Conservation (phyloP, 805 yeast genomes). For the Blastobotrys attinorum region DNA sequence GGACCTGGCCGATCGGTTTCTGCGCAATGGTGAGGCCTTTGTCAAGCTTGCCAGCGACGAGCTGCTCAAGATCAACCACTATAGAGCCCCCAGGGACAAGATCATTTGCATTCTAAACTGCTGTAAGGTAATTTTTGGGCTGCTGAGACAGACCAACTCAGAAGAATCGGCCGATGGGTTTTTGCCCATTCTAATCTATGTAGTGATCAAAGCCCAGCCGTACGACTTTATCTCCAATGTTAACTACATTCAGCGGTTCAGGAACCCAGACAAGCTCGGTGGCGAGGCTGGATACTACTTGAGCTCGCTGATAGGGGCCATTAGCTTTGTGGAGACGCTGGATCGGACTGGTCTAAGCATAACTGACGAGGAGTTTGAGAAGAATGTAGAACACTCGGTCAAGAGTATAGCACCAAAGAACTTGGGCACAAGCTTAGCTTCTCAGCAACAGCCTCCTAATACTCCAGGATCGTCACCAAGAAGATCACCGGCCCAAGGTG, state of each 20-base stretch:
- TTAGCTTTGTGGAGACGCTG: constrained; percentile 64
- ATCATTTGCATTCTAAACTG: constrained; percentile 84
- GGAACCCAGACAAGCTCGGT: constrained; percentile 62
- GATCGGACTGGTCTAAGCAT: constrained; percentile 53
- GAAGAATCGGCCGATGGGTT: constrained; percentile 91
- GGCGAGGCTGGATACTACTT: constrained; percentile 92
- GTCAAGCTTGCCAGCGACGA: constrained; percentile 64
- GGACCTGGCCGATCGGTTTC: constrained; percentile 54
- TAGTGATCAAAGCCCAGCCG: constrained; percentile 63
- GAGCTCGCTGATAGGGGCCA: constrained; percentile 85
- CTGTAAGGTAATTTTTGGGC: constrained; percentile 86
- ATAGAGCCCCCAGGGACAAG: constrained; percentile 91
- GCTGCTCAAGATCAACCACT: constrained; percentile 67
- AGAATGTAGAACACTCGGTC: constrained; percentile 34
- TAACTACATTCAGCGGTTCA: constrained; percentile 75
- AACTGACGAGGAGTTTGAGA: constrained; percentile 48
- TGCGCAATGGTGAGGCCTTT: constrained; percentile 45
- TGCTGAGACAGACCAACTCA: constrained; percentile 56
- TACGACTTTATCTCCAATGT: constrained; percentile 65
- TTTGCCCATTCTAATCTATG: constrained; percentile 79
- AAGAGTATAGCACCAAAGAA: constrained; percentile 25
- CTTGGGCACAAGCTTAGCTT: constrained; percentile 1
- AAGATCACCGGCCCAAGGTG: not conserved
- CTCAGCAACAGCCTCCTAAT: constrained; percentile 16
- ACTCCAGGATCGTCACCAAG: constrained; percentile 11